Base-by-base conservation (phyloP, 129 eudicot species). In the Smallanthus sonchifolius region DNA sequence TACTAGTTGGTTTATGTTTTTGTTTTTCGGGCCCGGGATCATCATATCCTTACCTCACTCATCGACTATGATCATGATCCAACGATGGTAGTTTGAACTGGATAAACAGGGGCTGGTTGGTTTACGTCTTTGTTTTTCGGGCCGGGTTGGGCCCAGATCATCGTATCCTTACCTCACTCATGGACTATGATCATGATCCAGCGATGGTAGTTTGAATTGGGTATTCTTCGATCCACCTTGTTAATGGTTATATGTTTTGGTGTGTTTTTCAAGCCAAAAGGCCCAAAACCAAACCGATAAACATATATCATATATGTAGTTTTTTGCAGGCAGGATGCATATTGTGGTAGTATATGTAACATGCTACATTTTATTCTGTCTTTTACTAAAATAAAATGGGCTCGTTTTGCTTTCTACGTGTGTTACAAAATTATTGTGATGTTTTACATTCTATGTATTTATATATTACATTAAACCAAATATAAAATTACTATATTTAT, bases 21-120 rank as follows among this genome's bases (percentile, higher is more conserved):
- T 89, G 89, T 75, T 93, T 87, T 87, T 73, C 3, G 3, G 83
- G 76, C 8, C 82, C 77, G 43, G 78, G 72, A 3, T 55, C 83
- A 72, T 63, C 67, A 17, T 79, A 93, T 79, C 83, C 89, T 63
- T 83, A 73, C 78, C 96, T 93, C 64, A 81, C 91, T 75, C 87
- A 93, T 81, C 86, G 79, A 82, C 84, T 84, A 43, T 93, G 87
- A 90, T 56, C 62, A 39, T 40, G 57, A 35, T 75, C 69, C 70
- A 13, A 28, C 7, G 57, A 69, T 56, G 79, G 39, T 64, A 45
- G 51, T 40, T 65, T 65, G 54, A 49, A 51, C 38, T 37, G 64
- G 69, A 47, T n/a, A 89, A 72, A 61, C 82, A 73, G 65, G 4
- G 59, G 65, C 79, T 28, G 82, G 95, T 34, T 83, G 88, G 85